Evolutionary conservation across 371 early-diverging fungal species (phyloP).

Genomic region (Mucor lusitanicus): DNA sequence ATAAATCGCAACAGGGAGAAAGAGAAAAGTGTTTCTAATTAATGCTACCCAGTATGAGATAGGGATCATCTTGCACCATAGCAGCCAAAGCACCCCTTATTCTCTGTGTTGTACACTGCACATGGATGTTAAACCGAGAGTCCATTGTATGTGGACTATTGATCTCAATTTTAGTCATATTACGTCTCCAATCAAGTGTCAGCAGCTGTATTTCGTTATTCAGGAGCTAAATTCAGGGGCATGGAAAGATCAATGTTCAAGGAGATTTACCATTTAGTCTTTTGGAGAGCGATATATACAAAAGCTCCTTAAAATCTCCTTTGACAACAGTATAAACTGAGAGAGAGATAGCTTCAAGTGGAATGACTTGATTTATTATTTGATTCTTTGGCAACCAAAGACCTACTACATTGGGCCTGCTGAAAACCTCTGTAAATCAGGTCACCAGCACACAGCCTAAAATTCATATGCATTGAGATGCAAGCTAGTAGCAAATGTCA

Average conservation of each 20-base stretch:
- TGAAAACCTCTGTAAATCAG: too few relatives aligned
- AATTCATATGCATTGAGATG: not conserved
- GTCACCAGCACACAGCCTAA: too few relatives aligned
- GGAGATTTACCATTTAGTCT: not conserved
- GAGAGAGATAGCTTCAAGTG: too few relatives aligned
- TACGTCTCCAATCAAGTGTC: not conserved
- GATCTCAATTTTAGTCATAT: not conserved
- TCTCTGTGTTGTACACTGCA: not conserved
- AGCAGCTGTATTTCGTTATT: not conserved
- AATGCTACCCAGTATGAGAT: not conserved
- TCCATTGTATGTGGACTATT: not conserved
- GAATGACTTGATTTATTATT: too few relatives aligned
- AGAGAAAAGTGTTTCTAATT: not conserved
- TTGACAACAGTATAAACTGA: not conserved
- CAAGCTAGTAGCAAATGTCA: not conserved
- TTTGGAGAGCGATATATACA: not conserved
- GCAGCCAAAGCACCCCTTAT: not conserved
- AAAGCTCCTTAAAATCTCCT: not conserved
- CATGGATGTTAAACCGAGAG: not conserved
- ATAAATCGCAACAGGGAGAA: not conserved
- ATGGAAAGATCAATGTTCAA: not conserved
- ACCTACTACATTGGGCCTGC: too few relatives aligned
- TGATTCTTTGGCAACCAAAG: too few relatives aligned
- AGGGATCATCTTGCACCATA: not conserved
- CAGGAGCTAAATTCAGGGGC: not conserved